Evolutionary conservation across 2,329 filamentous ascomycete genomes (phyloP).

Genomic region (Fusarium duplospermum): DNA sequence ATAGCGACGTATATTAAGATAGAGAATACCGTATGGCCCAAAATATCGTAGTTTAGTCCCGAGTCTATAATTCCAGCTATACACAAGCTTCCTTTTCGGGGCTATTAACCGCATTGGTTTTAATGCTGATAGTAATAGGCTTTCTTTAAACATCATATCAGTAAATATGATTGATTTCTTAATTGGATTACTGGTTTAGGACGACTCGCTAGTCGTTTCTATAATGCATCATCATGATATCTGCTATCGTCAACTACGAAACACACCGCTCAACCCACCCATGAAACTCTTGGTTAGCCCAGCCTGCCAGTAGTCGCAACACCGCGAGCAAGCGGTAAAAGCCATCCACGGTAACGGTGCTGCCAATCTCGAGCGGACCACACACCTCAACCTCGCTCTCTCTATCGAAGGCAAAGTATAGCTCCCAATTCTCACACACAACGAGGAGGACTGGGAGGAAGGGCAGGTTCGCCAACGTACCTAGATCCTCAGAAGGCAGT

Average conservation of each 20-base stretch:
- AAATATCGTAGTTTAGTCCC: too few relatives aligned
- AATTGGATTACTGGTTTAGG: not conserved
- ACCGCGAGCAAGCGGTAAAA: not conserved
- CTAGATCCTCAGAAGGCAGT: not conserved
- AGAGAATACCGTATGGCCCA: too few relatives aligned
- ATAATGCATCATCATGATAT: too few relatives aligned
- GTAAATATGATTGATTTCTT: not conserved
- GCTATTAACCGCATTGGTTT: not conserved
- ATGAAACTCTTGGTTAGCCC: not conserved
- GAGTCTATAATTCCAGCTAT: too few relatives aligned
- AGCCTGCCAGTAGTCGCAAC: not conserved
- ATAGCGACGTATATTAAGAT: too few relatives aligned
- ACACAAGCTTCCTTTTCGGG: too few relatives aligned
- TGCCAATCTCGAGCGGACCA: not conserved
- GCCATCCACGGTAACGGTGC: not conserved
- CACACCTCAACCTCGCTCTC: not conserved
- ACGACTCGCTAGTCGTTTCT: not conserved
- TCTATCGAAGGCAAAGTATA: not conserved
- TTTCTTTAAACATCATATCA: not conserved
- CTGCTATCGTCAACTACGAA: not conserved
- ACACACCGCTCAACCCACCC: not conserved
- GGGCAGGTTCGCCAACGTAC: not conserved
- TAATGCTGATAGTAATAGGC: not conserved
- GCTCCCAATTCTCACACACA: not conserved
- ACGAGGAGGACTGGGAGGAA: not conserved